These are phyloP conservation scores for Pseudoscleropodium purum DNA, from an alignment of 225 moss, liverwort and hornwort species.

Conservation along the genomic window DNA sequence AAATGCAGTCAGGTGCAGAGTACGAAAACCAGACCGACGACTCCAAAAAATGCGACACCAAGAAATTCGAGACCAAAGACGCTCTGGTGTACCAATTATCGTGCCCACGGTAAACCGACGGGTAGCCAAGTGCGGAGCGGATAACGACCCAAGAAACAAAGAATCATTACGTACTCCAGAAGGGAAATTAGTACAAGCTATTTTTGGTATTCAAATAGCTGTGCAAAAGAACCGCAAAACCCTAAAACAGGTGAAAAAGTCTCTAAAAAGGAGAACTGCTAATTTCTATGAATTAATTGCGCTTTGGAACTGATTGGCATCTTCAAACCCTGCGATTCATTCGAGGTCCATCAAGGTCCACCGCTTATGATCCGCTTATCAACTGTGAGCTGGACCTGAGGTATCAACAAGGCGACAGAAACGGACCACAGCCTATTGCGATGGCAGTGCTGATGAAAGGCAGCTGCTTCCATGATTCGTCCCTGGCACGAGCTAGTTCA, in stretches of 20 bases:
- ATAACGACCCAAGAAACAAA: not conserved
- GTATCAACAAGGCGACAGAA: not conserved
- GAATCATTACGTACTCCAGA: not conserved
- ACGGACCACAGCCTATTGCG: not conserved
- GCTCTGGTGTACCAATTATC: not conserved
- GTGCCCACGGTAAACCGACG: too few species aligned
- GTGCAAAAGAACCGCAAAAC: not conserved
- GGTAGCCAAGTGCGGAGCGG: not conserved
- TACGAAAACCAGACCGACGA: not conserved
- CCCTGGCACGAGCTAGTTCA: not conserved
- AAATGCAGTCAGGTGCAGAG: not conserved
- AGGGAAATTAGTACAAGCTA: not conserved
- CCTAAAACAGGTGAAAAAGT: not conserved
- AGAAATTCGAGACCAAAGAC: not conserved
- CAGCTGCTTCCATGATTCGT: not conserved
- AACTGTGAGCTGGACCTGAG: not conserved
- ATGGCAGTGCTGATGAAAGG: not conserved
- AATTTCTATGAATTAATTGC: not conserved
- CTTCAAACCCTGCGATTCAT: not conserved
- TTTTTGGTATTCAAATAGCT: not conserved
- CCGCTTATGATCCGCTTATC: not conserved
- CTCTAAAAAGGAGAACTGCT: not conserved
- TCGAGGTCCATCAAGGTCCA: not conserved
- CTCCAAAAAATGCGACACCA: not conserved
- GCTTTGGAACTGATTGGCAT: not conserved